Conservation (phyloP, 345 rosid genomes). For the Populus euphratica region DNA sequence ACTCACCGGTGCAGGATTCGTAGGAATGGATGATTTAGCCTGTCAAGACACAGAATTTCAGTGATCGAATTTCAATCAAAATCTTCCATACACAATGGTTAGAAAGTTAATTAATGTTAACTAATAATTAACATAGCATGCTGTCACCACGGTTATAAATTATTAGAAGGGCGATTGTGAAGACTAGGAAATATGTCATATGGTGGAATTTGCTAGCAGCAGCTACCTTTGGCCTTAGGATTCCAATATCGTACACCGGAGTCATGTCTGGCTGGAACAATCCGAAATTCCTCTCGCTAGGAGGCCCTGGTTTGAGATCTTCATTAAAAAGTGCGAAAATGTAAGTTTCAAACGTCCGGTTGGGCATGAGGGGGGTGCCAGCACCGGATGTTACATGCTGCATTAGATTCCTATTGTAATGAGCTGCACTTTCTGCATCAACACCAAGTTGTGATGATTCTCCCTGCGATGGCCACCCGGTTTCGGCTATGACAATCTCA, state of each 20-base stretch:
- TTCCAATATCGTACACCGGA: slow-evolving; percentile 65
- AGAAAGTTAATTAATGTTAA: not conserved
- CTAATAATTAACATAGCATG: slow-evolving; percentile 2
- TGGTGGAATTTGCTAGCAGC: slow-evolving; percentile 28
- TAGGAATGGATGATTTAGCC: slow-evolving; percentile 50
- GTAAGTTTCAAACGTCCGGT: slow-evolving; percentile 77
- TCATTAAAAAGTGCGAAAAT: slow-evolving; percentile 88
- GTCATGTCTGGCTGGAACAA: slow-evolving; percentile 62
- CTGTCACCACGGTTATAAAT: slow-evolving; percentile 16
- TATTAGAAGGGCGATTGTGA: slow-evolving; percentile 31
- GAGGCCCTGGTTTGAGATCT: slow-evolving; percentile 71
- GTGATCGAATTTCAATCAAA: not conserved
- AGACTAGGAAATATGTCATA: slow-evolving; percentile 28
- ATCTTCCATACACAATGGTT: not conserved
- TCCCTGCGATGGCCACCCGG: slow-evolving; percentile 87
- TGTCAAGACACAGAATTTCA: slow-evolving; percentile 24
- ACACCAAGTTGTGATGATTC: slow-evolving; percentile 58
- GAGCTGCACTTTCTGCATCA: slow-evolving; percentile 48
- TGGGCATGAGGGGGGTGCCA: slow-evolving; percentile 88
- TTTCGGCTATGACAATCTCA: slow-evolving; percentile 78
- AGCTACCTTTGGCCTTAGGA: slow-evolving; percentile 68
- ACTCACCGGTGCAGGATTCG: slow-evolving; percentile 17
- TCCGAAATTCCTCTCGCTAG: slow-evolving; percentile 67
- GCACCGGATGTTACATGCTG: slow-evolving; percentile 51
- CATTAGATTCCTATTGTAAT: slow-evolving; percentile 60